Evolutionary conservation across 2,329 filamentous ascomycete species (phyloP).

Genomic region (Neurospora sp.): DNA sequence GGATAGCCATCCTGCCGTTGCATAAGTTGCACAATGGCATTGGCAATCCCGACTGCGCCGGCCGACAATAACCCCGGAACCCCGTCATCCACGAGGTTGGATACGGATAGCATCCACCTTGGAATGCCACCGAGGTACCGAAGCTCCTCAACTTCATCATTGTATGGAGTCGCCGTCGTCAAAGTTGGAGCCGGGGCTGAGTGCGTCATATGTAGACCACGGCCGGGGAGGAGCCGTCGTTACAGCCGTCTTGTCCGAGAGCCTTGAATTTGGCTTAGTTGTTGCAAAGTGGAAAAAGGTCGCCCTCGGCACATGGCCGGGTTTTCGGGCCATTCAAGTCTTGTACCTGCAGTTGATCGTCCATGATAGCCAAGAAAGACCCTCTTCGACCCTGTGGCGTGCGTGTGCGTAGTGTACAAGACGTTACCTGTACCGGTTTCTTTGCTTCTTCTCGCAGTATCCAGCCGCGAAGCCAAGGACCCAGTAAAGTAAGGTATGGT

Average conservation of each 20-base stretch:
- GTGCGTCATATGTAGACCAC: not conserved
- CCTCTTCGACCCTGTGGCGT: not conserved
- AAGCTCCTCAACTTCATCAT: not conserved
- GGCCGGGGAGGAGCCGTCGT: not conserved
- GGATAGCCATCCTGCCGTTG: not conserved
- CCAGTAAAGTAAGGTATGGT: not conserved
- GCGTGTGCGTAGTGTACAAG: not conserved
- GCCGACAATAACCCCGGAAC: not conserved
- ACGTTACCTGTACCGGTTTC: not conserved
- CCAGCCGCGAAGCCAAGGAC: not conserved
- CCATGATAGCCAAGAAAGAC: not conserved
- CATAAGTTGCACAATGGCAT: not conserved
- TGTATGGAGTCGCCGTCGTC: not conserved
- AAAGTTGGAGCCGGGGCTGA: not conserved
- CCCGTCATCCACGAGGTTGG: not conserved
- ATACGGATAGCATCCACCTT: not conserved
- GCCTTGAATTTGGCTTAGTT: not conserved
- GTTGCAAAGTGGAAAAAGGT: not conserved
- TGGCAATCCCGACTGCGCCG: not conserved
- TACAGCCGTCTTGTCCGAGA: not conserved
- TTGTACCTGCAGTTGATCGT: not conserved
- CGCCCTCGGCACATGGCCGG: not conserved
- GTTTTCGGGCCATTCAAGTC: not conserved
- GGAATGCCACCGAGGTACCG: not conserved
- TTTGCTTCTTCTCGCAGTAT: not conserved